Evolutionary conservation across 1,284 basidiomycete species (phyloP), one percentile per base, ranked within the genome.

Genomic region (Rhodotorula sp.): DNA sequence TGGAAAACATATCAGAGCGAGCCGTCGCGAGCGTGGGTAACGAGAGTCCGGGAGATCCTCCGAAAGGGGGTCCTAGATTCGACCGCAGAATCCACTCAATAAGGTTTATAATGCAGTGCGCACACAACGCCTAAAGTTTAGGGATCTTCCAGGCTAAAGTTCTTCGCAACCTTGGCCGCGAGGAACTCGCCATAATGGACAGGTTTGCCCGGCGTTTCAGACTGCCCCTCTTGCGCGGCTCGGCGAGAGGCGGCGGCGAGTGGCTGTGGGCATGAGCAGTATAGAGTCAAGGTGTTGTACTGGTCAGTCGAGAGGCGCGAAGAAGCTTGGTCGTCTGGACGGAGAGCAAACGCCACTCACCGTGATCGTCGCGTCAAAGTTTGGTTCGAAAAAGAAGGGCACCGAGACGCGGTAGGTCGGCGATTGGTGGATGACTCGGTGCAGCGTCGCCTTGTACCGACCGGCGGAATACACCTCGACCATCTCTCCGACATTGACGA

Each of bases 301-400:
- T 43, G 2, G 10, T 43, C 1, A 43, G 38, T 43, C 38, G 38
- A 43, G 10, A 7, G 38, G 10, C 38, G 38, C 38, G 12, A 43
- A 14, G 38, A 6, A 34, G 34, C 34, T 6, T 34, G 1, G 34
- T 34, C 34, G 34, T 34, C 34, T 34, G 6, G 34, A 34, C 55
- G 6, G 34, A 15, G 60, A 38, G 23, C 86, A 83, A 81, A 3
- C 90, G 81, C 2, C 89, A 57, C 64, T 14, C 19, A 72, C 71
- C 70, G 84, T 81, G 62, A 93, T 82, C 2, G 83, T 70, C 0
- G 90, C 88, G 67, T 87, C 82, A 77, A 90, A 90, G 72, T 90
- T 90, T 0, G 91, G 91, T 79, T 93, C 91, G 76, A 90, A 93
- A 83, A 93, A 93, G 81, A 93, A 93, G 0, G 91, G 91, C 50